These are phyloP conservation scores for Clarireedia paspali DNA, from an alignment of 2,329 filamentous ascomycete genomes.

Conservation along the genomic window DNA sequence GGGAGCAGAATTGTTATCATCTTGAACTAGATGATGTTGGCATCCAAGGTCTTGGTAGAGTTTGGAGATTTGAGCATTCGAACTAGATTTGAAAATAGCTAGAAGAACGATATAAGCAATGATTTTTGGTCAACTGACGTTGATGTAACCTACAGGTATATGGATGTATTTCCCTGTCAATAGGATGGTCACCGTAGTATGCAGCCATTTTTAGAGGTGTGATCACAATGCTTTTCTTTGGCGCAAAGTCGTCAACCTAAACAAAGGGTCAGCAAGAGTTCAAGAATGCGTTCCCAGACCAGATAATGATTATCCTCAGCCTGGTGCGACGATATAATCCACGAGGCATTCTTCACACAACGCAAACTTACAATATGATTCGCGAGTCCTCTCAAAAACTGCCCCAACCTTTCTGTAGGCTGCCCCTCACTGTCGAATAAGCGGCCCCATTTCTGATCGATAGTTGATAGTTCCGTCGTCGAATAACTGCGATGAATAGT, in stretches of 20 bases:
- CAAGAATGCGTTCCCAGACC: neutral
- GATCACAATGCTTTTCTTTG: slow-evolving; percentile 61
- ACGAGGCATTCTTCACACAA: neutral
- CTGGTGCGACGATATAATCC: neutral
- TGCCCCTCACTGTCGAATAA: slow-evolving; percentile 62
- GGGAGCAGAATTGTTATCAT: slow-evolving; percentile 42
- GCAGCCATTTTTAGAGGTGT: slow-evolving; percentile 66
- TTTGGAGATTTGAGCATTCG: slow-evolving; percentile 44
- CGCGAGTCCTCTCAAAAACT: slow-evolving; percentile 68
- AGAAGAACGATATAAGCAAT: slow-evolving; percentile 11
- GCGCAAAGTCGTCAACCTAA: slow-evolving; percentile 62
- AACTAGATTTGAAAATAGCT: slow-evolving; percentile 22
- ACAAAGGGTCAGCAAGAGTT: slow-evolving; percentile 9
- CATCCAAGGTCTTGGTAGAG: slow-evolving; percentile 47
- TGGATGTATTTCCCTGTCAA: slow-evolving; percentile 59
- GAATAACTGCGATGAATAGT: slow-evolving; percentile 20
- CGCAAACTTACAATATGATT: slow-evolving; percentile 55
- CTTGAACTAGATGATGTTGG: slow-evolving; percentile 59
- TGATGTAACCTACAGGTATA: slow-evolving; percentile 49
- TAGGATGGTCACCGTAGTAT: slow-evolving; percentile 61
- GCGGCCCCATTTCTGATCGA: slow-evolving; percentile 69
- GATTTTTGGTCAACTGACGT: too few species aligned
- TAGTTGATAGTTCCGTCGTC: slow-evolving; percentile 42
- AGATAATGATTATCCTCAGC: too few species aligned
- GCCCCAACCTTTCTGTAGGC: slow-evolving; percentile 59